phyloP scores from a whole-genome alignment of 441 rosid genomes.

The Aleurites moluccanus region DNA sequence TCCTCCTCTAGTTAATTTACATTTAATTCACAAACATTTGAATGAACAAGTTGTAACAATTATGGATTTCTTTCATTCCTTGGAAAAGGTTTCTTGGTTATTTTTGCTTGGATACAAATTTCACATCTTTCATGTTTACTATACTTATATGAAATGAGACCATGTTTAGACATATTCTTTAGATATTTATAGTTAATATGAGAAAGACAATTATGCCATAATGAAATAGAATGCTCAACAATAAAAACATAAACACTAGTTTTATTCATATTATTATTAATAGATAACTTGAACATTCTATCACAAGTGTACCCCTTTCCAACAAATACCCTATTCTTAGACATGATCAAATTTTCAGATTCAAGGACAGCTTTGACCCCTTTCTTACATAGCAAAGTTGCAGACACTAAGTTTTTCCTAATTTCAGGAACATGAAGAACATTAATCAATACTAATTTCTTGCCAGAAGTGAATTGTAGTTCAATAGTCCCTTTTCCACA shows the following conservation, averaged over 20 bases:
- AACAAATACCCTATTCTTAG: neutral
- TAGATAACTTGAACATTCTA: slow-evolving; percentile 7
- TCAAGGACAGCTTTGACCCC: neutral
- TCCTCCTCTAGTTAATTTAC: too few relatives aligned
- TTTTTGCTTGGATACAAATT: neutral
- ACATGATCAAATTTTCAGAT: neutral
- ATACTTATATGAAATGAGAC: neutral
- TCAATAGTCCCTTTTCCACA: neutral
- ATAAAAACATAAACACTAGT: too few relatives aligned
- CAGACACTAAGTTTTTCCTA: neutral
- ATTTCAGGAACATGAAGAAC: neutral
- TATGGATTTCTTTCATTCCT: too few relatives aligned
- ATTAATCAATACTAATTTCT: slow-evolving; percentile 3
- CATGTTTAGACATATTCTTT: neutral
- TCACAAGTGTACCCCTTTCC: neutral
- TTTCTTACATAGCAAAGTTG: neutral
- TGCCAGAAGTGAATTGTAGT: neutral
- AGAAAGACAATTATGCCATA: too few relatives aligned
- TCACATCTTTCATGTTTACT: neutral
- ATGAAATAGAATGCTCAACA: too few relatives aligned
- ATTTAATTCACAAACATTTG: too few relatives aligned
- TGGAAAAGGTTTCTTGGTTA: neutral
- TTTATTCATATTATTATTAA: neutral
- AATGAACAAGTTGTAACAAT: too few relatives aligned
- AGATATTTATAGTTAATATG: too few relatives aligned